phyloP scores from a whole-genome alignment of 257 asterid genomes.

The Solanum neorickii region DNA sequence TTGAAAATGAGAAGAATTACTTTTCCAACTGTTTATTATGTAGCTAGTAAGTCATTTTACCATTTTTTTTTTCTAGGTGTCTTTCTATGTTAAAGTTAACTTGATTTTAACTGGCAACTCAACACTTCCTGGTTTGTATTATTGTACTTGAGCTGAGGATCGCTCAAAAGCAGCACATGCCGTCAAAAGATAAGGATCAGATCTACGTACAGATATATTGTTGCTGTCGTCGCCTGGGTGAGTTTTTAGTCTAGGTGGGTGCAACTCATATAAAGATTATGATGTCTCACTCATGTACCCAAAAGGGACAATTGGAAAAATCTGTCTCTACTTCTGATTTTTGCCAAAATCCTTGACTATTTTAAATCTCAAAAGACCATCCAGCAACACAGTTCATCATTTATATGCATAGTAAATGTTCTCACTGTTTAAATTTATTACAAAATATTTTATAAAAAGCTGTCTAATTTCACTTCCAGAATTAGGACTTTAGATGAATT shows the following conservation, averaged over 20 bases:
- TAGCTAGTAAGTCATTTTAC: not conserved
- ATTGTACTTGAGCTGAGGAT: not conserved
- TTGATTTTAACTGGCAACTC: not conserved
- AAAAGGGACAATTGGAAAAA: not conserved
- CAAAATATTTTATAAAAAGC: not conserved
- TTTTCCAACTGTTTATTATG: not conserved
- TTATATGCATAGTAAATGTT: not conserved
- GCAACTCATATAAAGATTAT: not conserved
- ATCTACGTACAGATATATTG: accelerated
- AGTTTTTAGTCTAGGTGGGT: not conserved
- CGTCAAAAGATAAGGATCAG: too few relatives aligned
- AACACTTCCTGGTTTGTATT: not conserved
- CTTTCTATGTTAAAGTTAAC: not conserved
- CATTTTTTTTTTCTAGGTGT: not conserved
- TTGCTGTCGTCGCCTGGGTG: not conserved
- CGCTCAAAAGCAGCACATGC: too few relatives aligned
- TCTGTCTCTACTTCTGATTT: not conserved
- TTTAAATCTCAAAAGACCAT: not conserved
- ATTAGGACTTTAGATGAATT: not conserved
- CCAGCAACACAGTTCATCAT: not conserved
- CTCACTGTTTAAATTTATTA: not conserved
- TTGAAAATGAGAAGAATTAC: not conserved
- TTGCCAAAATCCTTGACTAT: not conserved
- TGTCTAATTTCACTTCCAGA: not conserved
- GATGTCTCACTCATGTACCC: not conserved